phyloP scores from a whole-genome alignment of 441 rosid genomes.

The Metrosideros polymorpha region DNA sequence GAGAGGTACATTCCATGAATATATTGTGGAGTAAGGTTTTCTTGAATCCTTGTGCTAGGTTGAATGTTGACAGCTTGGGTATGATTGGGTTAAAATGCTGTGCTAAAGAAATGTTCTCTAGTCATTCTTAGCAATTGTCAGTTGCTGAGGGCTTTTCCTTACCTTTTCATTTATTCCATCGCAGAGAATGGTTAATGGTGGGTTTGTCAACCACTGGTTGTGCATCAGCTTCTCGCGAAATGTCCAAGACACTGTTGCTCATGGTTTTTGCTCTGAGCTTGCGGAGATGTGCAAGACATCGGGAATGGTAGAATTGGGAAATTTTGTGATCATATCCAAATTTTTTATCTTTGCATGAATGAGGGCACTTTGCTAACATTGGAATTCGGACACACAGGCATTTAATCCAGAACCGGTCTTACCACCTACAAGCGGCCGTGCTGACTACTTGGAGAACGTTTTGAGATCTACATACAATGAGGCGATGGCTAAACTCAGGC shows the following conservation, averaged over 20 bases:
- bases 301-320: conserved; percentile 59
- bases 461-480: conserved; percentile 76
- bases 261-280: conserved; percentile 71
- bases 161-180: neutral
- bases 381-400: conserved; percentile 30
- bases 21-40: neutral
- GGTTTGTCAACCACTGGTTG: conserved; percentile 74
- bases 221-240: conserved; percentile 78
- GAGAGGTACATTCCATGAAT: neutral
- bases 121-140: neutral
- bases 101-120: neutral
- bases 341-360: neutral
- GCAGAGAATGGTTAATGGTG: conserved; percentile 98
- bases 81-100: neutral
- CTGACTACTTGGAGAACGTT: conserved; percentile 76
- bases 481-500: conserved; percentile 52
- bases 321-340: neutral
- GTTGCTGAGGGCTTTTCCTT: neutral
- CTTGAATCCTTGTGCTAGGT: neutral
- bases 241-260: conserved; percentile 61
- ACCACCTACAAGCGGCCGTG: conserved; percentile 53
- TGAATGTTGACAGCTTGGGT: neutral
- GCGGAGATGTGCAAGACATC: conserved; percentile 76
- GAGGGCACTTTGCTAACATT: neutral
- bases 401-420: conserved; percentile 70